These are phyloP conservation scores for Proliferodiscus dingleyae DNA, from an alignment of 2,329 filamentous ascomycete species.

Conservation along the genomic window DNA sequence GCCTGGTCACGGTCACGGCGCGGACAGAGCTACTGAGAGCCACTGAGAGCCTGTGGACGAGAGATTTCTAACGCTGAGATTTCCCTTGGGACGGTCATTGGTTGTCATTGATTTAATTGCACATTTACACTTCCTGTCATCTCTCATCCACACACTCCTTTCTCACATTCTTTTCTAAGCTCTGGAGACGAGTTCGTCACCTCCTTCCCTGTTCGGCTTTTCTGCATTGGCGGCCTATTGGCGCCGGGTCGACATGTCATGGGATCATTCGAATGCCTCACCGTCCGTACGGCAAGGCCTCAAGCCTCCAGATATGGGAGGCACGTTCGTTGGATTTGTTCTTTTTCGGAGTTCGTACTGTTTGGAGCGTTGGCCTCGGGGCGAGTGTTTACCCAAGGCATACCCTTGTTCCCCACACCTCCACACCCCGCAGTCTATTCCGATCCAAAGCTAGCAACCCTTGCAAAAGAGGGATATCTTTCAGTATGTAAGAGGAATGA, in stretches of 20 bases:
- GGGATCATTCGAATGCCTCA: neutral
- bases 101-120: too few relatives aligned
- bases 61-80: too few relatives aligned
- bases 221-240: neutral
- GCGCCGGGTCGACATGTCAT: neutral
- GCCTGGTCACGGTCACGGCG: too few relatives aligned
- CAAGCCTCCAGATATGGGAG: neutral
- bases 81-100: too few relatives aligned
- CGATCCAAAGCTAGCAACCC: neutral
- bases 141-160: too few relatives aligned
- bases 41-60: too few relatives aligned
- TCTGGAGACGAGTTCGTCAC: too few relatives aligned
- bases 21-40: too few relatives aligned
- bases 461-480: neutral
- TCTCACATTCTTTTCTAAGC: too few relatives aligned
- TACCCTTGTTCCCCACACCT: neutral
- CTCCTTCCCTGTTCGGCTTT: too few relatives aligned
- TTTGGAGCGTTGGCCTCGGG: too few relatives aligned
- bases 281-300: neutral
- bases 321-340: neutral
- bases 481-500: neutral
- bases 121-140: too few relatives aligned
- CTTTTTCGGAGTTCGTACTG: neutral
- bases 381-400: neutral
- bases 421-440: conserved; percentile 1